Base-by-base conservation (phyloP, 257 asterid species). In the Solanum sitiens region DNA sequence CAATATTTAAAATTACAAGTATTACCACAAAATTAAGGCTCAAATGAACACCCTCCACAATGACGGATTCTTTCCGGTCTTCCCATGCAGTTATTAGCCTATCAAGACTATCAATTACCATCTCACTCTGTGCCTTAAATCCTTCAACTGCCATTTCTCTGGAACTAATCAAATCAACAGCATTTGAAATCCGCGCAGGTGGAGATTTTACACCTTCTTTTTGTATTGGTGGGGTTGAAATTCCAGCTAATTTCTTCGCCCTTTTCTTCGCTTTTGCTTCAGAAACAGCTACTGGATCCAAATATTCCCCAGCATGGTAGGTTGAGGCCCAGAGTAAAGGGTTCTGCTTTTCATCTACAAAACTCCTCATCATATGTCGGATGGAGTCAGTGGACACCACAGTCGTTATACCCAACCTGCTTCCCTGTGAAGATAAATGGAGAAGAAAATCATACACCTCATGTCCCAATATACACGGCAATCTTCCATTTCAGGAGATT, bases 341-440 rank as follows among this genome's bases (percentile, higher is more conserved):
- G 88, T 95, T 96, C 85, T 97, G 94, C 89, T 94, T 93, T 91
- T 97, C 99, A 86, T 91, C 98, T 42, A 96, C 98, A 90, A 96
- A 97, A 90, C 99, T 97, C 91, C 99, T 91, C 99, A 97, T 96
- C 99, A 97, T 97, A 92, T 97, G 99, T 86, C 99, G 93, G 90
- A 97, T 94, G n/a, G 99, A 97, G 91, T 97, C 99, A 0, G 99
- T 97, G 83, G 99, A 97, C 89, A 97, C 87, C 82, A 97, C 98
- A n/a, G 99, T 97, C 32, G 99, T 97, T 83, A 97, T 93, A 74
- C 99, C 99, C 92, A 97, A 88, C 93, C 99, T 95, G 95, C 99
- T 92, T 73, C 95, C 99, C 99, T 97, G 93, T 88, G 91, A 72
- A 88, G 40, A 87, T 37, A 30, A 87, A 75, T 86, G 72, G 53